Base-by-base conservation (phyloP, 2,329 filamentous ascomycete genomes). In the Aspergillus fumigatiaffinis region DNA sequence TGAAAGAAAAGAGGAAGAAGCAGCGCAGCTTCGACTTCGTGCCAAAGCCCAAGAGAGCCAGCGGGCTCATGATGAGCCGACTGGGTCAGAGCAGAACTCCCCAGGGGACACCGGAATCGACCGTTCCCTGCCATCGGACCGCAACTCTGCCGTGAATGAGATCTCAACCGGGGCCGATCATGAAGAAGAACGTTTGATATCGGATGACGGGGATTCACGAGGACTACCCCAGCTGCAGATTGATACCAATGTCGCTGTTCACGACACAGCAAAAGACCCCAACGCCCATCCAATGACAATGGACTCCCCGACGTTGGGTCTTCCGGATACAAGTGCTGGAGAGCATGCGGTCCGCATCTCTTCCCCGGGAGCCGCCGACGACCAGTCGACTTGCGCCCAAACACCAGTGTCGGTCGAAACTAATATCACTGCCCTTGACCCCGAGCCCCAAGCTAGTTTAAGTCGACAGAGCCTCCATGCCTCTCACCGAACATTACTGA, bases 381-480 rank as follows among this genome's bases (percentile, higher is more conserved):
- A 53, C 6, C 60, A 60, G 8, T 66, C 69, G 35, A 56, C 61
- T 14, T 75, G 73, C 10, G 80, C 85, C 29, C 77, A 84, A 14
- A 89, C 88, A 5, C 76, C 75, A 50, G 76, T 75, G 5, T 87
- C 86, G n/a, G 80, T 80, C 46, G 81, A 81, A 7, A 91, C 88
- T 0, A 86, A 90, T 65, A 72, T 72, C 38, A 80, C 78, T 4
- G 70, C 73, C 29, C 89, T 91, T 63, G 89, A 92, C 63, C 81
- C 80, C n/a, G 88, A 91, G 63, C 81, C 86, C 23, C 88, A 91
- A 68, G 84, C 81, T 1, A 83, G 86, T n/a, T 62, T 74, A 75
- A 81, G 64, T 55, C 69, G 64, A 55, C 65, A 69, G 28, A 67
- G 71, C 17, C 50, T 68, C 21, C 67, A 68, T 54, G 48, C 63